Base-by-base conservation (phyloP, 805 yeast species). In the Pichia californica region DNA sequence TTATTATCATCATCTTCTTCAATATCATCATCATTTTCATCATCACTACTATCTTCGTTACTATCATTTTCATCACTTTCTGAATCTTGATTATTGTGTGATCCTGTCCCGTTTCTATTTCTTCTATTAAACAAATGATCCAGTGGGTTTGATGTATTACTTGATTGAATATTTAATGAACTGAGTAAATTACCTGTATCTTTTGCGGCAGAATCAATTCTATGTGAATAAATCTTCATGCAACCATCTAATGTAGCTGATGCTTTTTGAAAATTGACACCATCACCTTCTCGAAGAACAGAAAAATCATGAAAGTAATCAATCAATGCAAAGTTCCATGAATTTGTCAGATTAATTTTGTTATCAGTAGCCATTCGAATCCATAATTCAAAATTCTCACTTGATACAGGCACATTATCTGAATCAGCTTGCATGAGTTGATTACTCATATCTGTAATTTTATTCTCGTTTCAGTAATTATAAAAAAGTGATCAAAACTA, bases 171-270 rank as follows among this genome's bases (percentile, higher is more conserved):
- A 35, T 45, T 46, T 33, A 74, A 60, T 9, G 77, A 77, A 44
- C 77, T 72, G 27, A 75, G 55, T 44, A 91, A 68, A 53, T 80
- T 79, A 2, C 95, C 94, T 0, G 97, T 88, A 55, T 89, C 97
- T 8, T 83, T 81, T 5, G 89, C 94, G 0, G 88, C 95, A 0
- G 95, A 83, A 55, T 89, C 97, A 19, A 91, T 88, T 54, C 98
- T 75, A 14, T 94, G 84, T 11, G 89, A 78, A 59, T 91, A 91
- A 41, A 91, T 87, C 65, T 88, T 88, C 28, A 89, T 91, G 68
- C 97, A 89, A 0, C 97, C 97, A 56, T 89, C 97, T 19, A 91
- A 67, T 1, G 97, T 87, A 3, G 94, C 88, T 0, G 93, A 79
- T 0, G 97, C 98, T 52, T 81, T 78, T 59, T 87, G 96, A 61